Evolutionary conservation across 2,329 filamentous ascomycete genomes (phyloP).

Genomic region (Peltaster fructicola): DNA sequence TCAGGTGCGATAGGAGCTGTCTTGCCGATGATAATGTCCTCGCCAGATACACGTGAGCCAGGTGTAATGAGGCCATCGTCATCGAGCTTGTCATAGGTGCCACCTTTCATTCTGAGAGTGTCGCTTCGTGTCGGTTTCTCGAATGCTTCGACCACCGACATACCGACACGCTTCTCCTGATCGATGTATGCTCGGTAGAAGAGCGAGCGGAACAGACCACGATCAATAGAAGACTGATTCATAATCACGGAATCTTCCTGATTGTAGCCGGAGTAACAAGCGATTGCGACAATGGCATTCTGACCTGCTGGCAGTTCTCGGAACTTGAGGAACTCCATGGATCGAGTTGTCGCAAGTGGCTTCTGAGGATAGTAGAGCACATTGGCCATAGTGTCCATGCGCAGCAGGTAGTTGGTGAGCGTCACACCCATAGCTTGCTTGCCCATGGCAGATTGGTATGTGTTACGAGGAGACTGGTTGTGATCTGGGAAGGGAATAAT

Average conservation of each 20-base stretch:
- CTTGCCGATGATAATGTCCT: constrained; percentile 98
- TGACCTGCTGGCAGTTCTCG: constrained; percentile 90
- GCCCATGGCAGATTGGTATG: constrained; percentile 98
- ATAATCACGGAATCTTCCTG: constrained; percentile 99
- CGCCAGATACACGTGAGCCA: constrained; percentile 84
- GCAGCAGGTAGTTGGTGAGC: constrained; percentile 86
- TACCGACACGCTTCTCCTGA: constrained; percentile 87
- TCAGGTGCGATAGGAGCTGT: constrained; percentile 88
- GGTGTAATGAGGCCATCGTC: constrained; percentile 90
- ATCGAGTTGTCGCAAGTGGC: constrained; percentile 82
- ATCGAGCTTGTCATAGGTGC: constrained; percentile 60
- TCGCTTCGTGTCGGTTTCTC: constrained; percentile 85
- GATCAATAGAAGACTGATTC: constrained; percentile 98
- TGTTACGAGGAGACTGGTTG: constrained; percentile 95
- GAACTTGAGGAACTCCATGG: constrained; percentile 98
- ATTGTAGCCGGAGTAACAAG: constrained; percentile 96
- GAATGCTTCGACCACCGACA: constrained; percentile 82
- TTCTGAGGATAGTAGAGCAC: constrained; percentile 99
- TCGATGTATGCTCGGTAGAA: constrained; percentile 98
- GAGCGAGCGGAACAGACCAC: constrained; percentile 87
- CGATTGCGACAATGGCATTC: constrained; percentile 95
- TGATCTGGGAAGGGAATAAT: constrained; percentile 99
- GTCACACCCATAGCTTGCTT: constrained; percentile 99
- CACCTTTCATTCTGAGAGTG: constrained; percentile 77
- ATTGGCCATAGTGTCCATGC: constrained; percentile 99